Evolutionary conservation across 176 grass and related monocot species (phyloP).

Genomic region (Triticum monococcum): DNA sequence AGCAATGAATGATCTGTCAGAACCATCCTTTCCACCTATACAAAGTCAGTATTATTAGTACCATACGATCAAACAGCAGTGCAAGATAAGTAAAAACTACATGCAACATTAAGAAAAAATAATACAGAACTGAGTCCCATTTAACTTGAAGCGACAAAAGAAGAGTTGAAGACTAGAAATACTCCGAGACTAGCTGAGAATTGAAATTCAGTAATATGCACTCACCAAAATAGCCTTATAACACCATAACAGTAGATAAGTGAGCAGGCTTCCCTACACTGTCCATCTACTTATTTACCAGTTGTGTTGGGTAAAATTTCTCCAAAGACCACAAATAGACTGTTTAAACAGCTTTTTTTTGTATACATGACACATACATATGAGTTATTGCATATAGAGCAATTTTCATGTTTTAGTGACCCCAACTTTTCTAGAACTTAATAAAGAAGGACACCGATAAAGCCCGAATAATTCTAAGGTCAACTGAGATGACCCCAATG

Average conservation of each 20-base stretch:
- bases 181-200: not conserved
- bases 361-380: not conserved
- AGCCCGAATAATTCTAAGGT: not conserved
- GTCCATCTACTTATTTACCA: not conserved
- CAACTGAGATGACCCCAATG: not conserved
- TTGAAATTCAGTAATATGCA: not conserved
- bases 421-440: not conserved
- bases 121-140: not conserved
- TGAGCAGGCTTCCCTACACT: not conserved
- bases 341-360: not conserved
- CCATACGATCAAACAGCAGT: not conserved
- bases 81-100: not conserved
- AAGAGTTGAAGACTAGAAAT: not conserved
- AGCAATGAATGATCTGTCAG: slow-evolving; percentile 71
- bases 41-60: slow-evolving; percentile 28
- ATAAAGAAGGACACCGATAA: no score
- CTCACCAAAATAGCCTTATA: not conserved
- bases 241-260: not conserved
- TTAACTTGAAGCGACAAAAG: slow-evolving; percentile 8
- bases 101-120: not conserved
- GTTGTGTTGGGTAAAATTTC: not conserved
- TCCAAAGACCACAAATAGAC: not conserved
- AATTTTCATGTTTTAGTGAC: not conserved
- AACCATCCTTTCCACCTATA: slow-evolving; percentile 83
- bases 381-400: not conserved